A percentile compares a stretch with the other conserved stretches of the same genome.
Evolutionary conservation across 345 rosid species (phyloP).

Genomic region (Geranium brycei): DNA sequence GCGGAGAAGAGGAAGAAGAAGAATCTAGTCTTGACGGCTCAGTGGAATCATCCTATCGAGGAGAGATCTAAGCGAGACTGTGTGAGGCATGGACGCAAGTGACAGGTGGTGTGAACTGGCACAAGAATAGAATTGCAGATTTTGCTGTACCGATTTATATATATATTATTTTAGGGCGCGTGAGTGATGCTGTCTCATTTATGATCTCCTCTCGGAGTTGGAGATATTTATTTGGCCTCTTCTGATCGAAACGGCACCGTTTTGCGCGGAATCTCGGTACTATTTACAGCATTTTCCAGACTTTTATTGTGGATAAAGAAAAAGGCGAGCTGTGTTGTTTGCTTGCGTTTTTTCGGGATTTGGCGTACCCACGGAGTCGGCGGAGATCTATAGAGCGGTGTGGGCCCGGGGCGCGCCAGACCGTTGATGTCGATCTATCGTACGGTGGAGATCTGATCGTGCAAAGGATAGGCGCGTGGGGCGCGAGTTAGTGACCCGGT

Average conservation of each 20-base stretch:
- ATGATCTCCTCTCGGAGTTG: slow-evolving; percentile 4
- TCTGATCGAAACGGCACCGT: slow-evolving; percentile 27
- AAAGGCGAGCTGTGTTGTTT: background rate
- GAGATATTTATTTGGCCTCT: slow-evolving; percentile 2
- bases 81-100: background rate
- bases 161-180: background rate
- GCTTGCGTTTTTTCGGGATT: background rate
- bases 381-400: slow-evolving; percentile 16
- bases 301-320: background rate
- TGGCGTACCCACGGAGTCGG: slow-evolving; percentile 18
- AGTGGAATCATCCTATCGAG: slow-evolving; percentile 7
- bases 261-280: slow-evolving; percentile 22
- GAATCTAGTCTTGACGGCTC: slow-evolving; percentile 5
- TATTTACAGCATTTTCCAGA: background rate
- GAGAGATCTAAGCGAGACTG: slow-evolving; percentile 31
- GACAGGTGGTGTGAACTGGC: slow-evolving; percentile 2
- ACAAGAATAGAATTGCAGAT: background rate
- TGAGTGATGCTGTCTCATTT: slow-evolving; percentile 17
- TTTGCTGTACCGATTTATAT: background rate
- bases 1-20: too few relatives aligned
- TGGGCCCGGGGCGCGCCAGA: background rate
- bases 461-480: too few relatives aligned
- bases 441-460: too few relatives aligned
- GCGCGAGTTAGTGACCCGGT: too few relatives aligned
- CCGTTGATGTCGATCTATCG: background rate